A percentile compares a stretch with the other conserved stretches of the same genome.
phyloP scores from a whole-genome alignment of 164 flowering plant genomes.

The Hamamelis virginiana region DNA sequence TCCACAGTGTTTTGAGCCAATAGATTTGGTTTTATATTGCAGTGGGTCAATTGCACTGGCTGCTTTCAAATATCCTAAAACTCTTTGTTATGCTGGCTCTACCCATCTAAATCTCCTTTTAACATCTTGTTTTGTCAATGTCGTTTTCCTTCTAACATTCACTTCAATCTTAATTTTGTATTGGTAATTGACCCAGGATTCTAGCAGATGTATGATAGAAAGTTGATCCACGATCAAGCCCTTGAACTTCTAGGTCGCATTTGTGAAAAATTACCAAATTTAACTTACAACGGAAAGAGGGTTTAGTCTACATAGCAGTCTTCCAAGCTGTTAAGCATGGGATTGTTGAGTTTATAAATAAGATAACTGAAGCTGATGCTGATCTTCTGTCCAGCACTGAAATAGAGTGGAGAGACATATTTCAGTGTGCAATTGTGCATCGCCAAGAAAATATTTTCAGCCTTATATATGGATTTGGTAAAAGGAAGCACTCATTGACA shows the following conservation, averaged over 20 bases:
- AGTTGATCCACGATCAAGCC: conserved; percentile 19
- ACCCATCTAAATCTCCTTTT: background rate
- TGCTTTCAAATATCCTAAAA: background rate
- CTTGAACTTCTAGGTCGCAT: conserved; percentile 6
- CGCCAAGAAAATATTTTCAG: conserved; percentile 33
- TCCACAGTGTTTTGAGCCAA: too few species aligned
- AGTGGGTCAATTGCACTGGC: background rate
- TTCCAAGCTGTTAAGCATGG: conserved; percentile 24
- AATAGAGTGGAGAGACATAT: conserved; percentile 3
- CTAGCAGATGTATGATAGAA: conserved; percentile 8
- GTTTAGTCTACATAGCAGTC: background rate
- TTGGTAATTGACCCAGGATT: conserved; percentile 1
- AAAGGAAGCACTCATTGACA: conserved; percentile 1
- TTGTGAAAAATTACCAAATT: background rate
- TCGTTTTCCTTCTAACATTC: too few species aligned
- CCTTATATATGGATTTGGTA: conserved; percentile 21
- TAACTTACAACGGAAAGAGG: background rate
- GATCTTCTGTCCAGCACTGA: conserved; percentile 11
- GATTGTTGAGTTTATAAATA: conserved; percentile 19
- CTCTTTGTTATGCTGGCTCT: background rate
- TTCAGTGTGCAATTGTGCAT: conserved; percentile 10
- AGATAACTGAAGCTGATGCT: conserved; percentile 8
- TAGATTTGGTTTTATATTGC: background rate
- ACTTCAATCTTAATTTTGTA: background rate
- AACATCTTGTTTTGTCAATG: background rate